Conservation (phyloP, 148 eudicot species). For the Heliosperma pusillum region DNA sequence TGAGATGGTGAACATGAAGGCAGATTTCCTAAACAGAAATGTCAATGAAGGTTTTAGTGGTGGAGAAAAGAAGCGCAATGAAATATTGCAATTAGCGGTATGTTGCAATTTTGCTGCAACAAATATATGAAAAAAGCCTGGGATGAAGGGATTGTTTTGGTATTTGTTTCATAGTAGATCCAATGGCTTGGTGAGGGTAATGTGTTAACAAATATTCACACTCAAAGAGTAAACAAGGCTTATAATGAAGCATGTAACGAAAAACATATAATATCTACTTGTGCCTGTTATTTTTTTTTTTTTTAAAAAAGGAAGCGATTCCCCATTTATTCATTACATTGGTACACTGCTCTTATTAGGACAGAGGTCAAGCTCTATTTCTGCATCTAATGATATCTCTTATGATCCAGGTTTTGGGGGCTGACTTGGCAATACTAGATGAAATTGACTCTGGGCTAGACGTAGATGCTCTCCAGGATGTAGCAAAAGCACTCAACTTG, state of each 20-base stretch:
- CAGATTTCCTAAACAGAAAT: slow-evolving; percentile 86
- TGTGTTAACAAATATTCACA: not conserved
- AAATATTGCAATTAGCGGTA: slow-evolving; percentile 98
- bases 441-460: slow-evolving; percentile 98
- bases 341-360: not conserved
- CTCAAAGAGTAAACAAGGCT: not conserved
- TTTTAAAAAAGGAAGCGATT: not conserved
- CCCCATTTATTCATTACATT: not conserved
- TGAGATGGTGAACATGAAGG: slow-evolving; percentile 81
- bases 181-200: not conserved
- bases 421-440: slow-evolving; percentile 87
- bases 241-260: not conserved
- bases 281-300: not conserved
- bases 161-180: slow-evolving; percentile 9
- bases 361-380: not conserved
- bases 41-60: slow-evolving; percentile 99
- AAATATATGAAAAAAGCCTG: not conserved
- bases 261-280: not conserved
- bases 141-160: slow-evolving; percentile 9
- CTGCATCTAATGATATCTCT: not conserved
- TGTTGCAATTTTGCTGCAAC: slow-evolving; percentile 3
- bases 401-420: slow-evolving; percentile 76
- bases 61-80: slow-evolving; percentile 96
- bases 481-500: slow-evolving; percentile 82
- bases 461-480: slow-evolving; percentile 96